These are phyloP conservation scores for Hypoxylon crocopeplum DNA, from an alignment of 495 filamentous ascomycete species.

Conservation along the genomic window DNA sequence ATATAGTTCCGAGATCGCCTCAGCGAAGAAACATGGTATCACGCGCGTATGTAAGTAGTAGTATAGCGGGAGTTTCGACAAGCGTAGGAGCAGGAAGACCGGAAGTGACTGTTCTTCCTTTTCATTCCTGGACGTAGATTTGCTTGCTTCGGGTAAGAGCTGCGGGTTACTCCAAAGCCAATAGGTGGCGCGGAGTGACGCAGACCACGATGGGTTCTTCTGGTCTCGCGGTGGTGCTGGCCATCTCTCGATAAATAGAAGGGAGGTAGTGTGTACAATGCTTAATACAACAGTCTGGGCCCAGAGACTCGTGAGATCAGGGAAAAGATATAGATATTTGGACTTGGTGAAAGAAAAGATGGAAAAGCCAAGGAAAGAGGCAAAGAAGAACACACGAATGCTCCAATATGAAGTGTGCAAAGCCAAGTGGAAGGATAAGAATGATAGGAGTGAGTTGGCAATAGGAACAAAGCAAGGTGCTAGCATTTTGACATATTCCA, in stretches of 20 bases:
- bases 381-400: slow-evolving; percentile 1
- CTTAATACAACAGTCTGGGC: slow-evolving; percentile 1
- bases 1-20: slow-evolving; percentile 12
- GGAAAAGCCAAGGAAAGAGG: slow-evolving; percentile 6
- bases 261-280: background rate
- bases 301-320: slow-evolving; percentile 3
- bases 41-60: slow-evolving; percentile 13
- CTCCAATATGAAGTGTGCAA: slow-evolving; percentile 2
- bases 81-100: slow-evolving; percentile 18
- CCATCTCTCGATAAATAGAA: slow-evolving; percentile 7
- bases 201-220: background rate
- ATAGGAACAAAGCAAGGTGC: slow-evolving; percentile 1
- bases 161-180: slow-evolving; percentile 32
- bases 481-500: background rate
- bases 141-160: slow-evolving; percentile 11
- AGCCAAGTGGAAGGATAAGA: slow-evolving; percentile 5
- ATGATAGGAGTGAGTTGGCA: slow-evolving; percentile 15
- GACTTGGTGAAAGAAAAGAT: slow-evolving; percentile 8
- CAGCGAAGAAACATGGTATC: slow-evolving; percentile 20
- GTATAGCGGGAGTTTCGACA: slow-evolving; percentile 25
- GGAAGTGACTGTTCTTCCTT: background rate
- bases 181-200: slow-evolving; percentile 5
- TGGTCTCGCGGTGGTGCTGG: background rate
- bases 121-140: background rate
- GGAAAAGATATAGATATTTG: background rate